Conservation (phyloP, 148 eudicot species). For the Amaranthus cruentus region DNA sequence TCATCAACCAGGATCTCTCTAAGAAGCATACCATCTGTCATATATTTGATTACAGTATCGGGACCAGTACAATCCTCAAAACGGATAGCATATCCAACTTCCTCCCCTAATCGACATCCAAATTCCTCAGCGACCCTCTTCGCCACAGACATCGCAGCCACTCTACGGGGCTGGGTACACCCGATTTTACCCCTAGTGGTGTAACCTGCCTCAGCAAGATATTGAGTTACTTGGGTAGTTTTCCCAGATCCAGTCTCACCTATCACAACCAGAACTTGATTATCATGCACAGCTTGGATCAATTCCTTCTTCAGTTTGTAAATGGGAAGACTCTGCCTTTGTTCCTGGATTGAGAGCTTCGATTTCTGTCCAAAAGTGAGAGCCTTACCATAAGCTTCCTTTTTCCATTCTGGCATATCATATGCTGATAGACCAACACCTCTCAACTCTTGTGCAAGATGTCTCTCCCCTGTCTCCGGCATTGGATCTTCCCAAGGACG, state of each 20-base stretch:
- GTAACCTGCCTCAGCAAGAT: constrained; percentile 93
- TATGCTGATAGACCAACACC: constrained; percentile 92
- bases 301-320: constrained; percentile 81
- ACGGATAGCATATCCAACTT: constrained; percentile 94
- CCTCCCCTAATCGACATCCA: constrained; percentile 96
- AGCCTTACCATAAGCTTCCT: constrained; percentile 88
- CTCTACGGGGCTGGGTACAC: constrained; percentile 97
- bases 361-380: constrained; percentile 88
- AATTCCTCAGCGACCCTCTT: constrained; percentile 96
- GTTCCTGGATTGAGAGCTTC: constrained; percentile 83
- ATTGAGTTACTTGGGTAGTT: constrained; percentile 94
- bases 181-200: constrained; percentile 88
- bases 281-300: constrained; percentile 73
- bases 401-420: constrained; percentile 98
- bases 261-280: constrained; percentile 88
- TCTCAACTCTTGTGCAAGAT: constrained; percentile 92
- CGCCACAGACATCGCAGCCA: constrained; percentile 97
- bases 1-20: constrained; percentile 78
- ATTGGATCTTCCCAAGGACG: constrained; percentile 99
- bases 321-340: constrained; percentile 88
- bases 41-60: constrained; percentile 87
- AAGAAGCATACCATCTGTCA: constrained; percentile 98
- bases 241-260: constrained; percentile 98
- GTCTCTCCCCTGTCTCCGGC: constrained; percentile 96
- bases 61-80: constrained; percentile 96